Conservation (phyloP, 768 basidiomycete genomes). For the Rhizopogon roseolus region DNA sequence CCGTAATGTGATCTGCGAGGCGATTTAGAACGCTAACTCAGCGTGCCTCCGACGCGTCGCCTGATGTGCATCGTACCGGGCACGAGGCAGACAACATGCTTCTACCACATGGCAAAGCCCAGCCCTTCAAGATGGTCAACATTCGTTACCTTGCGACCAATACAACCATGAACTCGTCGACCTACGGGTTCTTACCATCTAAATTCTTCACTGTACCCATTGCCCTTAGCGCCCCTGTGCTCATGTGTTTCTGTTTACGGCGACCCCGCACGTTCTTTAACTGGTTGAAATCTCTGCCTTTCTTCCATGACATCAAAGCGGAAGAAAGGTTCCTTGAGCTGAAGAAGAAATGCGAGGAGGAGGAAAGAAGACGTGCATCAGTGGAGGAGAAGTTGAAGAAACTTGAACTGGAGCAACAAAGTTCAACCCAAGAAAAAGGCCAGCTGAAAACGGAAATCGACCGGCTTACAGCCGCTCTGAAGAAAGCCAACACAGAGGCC, state of each 20-base stretch:
- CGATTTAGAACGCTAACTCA: conserved; percentile 9
- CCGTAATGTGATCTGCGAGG: neutral
- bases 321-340: neutral
- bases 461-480: conserved; percentile 6
- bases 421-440: conserved; percentile 10
- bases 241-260: conserved; percentile 15
- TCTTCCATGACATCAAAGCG: neutral
- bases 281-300: neutral
- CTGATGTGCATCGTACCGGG: conserved; percentile 11
- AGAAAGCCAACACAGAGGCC: conserved; percentile 9
- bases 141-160: conserved; percentile 14
- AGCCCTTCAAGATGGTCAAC: conserved; percentile 15
- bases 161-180: conserved; percentile 26
- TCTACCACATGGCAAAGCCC: conserved; percentile 21
- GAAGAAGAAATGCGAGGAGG: conserved; percentile 15
- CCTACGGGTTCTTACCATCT: conserved; percentile 20
- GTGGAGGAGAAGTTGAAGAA: conserved; percentile 11
- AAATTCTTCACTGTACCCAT: conserved; percentile 23
- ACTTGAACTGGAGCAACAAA: conserved; percentile 10
- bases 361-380: conserved; percentile 10
- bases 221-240: conserved; percentile 22
- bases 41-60: conserved; percentile 13
- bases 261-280: neutral
- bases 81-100: conserved; percentile 6
- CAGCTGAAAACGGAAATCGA: conserved; percentile 14